Evolutionary conservation across 805 yeast species (phyloP).

Genomic region (Yamadazyma sp.): DNA sequence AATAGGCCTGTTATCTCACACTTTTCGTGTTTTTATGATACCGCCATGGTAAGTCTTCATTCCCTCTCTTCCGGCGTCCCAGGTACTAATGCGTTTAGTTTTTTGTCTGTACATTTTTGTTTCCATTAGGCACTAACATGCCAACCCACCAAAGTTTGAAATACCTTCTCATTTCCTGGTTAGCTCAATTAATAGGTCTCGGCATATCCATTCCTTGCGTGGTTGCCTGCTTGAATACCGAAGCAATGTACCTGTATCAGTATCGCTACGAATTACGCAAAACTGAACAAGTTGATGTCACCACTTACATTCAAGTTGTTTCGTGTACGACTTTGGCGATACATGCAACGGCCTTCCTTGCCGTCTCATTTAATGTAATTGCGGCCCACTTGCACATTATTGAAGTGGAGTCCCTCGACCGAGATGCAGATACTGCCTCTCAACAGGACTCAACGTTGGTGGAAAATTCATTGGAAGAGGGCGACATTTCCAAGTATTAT

Average conservation of each 20-base stretch:
- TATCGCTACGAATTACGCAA: slow-evolving; percentile 9
- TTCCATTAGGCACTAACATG: slow-evolving; percentile 23
- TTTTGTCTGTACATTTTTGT: slow-evolving; percentile 16
- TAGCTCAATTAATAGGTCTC: slow-evolving; percentile 22
- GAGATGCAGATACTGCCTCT: too few species aligned
- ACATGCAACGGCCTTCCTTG: slow-evolving; percentile 8
- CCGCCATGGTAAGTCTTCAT: slow-evolving; percentile 21
- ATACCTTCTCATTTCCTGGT: slow-evolving; percentile 12
- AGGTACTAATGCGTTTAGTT: slow-evolving; percentile 3
- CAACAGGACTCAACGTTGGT: too few species aligned
- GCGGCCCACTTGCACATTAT: too few species aligned
- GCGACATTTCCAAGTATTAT: too few species aligned
- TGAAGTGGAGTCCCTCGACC: too few species aligned
- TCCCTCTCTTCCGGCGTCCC: background rate
- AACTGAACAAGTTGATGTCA: slow-evolving; percentile 25
- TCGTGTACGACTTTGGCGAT: slow-evolving; percentile 19
- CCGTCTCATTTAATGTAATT: background rate
- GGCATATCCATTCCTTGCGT: slow-evolving; percentile 18
- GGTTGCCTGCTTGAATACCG: slow-evolving; percentile 21
- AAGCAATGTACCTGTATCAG: slow-evolving; percentile 28
- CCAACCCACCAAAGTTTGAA: slow-evolving; percentile 3
- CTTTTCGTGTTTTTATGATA: slow-evolving; percentile 21
- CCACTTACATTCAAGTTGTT: slow-evolving; percentile 27
- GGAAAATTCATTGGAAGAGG: too few species aligned
- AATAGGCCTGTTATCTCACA: slow-evolving; percentile 30